phyloP scores from a whole-genome alignment of 1,284 basidiomycete species.

The Cryptococcus sp. region DNA sequence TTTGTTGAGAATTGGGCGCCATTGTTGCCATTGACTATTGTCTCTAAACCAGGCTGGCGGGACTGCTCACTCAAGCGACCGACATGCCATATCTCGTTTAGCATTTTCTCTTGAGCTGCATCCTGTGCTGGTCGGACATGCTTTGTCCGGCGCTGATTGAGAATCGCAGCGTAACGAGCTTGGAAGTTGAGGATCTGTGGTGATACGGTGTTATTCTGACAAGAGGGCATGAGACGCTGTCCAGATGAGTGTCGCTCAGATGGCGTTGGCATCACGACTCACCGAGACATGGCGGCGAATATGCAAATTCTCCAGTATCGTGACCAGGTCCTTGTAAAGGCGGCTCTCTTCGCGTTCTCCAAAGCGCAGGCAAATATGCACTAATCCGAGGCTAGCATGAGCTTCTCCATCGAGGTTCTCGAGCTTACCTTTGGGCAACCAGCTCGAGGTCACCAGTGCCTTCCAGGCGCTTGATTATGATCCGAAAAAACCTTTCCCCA shows the following conservation, averaged over 20 bases:
- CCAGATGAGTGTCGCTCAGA: not conserved
- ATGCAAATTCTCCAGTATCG: constrained; percentile 65
- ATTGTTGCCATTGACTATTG: not conserved
- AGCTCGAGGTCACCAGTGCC: constrained; percentile 73
- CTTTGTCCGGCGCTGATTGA: constrained; percentile 73
- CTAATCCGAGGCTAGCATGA: constrained; percentile 68
- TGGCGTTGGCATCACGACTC: constrained; percentile 26
- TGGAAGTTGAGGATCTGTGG: constrained; percentile 84
- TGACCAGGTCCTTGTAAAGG: constrained; percentile 33
- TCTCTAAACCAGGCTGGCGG: not conserved
- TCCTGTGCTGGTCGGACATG: constrained; percentile 66
- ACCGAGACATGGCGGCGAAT: constrained; percentile 80
- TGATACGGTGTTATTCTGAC: constrained; percentile 74
- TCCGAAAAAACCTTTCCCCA: constrained; percentile 31
- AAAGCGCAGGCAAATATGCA: constrained; percentile 61
- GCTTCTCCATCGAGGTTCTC: not conserved
- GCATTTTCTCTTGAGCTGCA: constrained; percentile 58
- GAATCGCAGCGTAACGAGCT: constrained; percentile 75
- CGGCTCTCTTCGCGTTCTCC: constrained; percentile 34
- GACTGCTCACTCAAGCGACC: constrained; percentile 33
- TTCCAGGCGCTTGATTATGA: constrained; percentile 68
- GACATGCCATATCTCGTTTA: constrained; percentile 68
- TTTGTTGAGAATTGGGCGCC: not conserved
- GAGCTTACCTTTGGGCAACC: constrained; percentile 71
- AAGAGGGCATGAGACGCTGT: constrained; percentile 72